Base-by-base conservation (phyloP, 164 flowering plant species). In the Nelumbo lutea region DNA sequence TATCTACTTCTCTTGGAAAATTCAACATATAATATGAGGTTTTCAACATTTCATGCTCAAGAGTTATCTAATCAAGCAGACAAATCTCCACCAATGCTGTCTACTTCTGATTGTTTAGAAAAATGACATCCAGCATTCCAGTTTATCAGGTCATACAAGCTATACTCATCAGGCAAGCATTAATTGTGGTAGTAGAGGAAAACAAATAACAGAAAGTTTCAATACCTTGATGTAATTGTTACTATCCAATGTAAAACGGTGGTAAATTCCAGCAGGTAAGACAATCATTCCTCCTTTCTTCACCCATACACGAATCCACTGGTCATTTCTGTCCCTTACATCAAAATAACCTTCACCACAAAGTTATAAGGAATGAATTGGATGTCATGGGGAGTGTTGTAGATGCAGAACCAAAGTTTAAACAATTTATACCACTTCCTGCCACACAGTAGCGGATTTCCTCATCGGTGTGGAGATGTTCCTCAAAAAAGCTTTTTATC, bases 401-500 rank as follows among this genome's bases (percentile, higher is more conserved):
- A 61, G 63, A 50, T 42, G 6, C 46, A 68, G 50, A 57, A 63
- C 9, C 6, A 66, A 42, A 62, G 45, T 9, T 46, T 7, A 27
- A 66, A 65, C 9, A 59, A 42, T 58, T 45, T 89, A 27, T 80
- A 95, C 99, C 98, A 81, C 96, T 93, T 74, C 99, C 99, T 61
- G 84, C 98, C 65, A 96, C 86, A 80, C 88, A 80, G 73, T 93
- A 96, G 67, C 98, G 96, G 65, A 93, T 96, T 87, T 96, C 99
- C 78, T 93, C 98, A 78, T 96, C 99, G 42, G 92, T 93, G 79
- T 96, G 99, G 65, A 96, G 95, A 77, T 93, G 99, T 72, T 96
- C 99, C 76, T 93, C 96, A 55, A 83, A 96, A 71, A 96, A 93
- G 76, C 76, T 83, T 69, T 93, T 93, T n/a, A 96, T 88, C 78